Conservation (phyloP, 192 early-diverging fungal genomes). For the Coemansia brasiliensis region DNA sequence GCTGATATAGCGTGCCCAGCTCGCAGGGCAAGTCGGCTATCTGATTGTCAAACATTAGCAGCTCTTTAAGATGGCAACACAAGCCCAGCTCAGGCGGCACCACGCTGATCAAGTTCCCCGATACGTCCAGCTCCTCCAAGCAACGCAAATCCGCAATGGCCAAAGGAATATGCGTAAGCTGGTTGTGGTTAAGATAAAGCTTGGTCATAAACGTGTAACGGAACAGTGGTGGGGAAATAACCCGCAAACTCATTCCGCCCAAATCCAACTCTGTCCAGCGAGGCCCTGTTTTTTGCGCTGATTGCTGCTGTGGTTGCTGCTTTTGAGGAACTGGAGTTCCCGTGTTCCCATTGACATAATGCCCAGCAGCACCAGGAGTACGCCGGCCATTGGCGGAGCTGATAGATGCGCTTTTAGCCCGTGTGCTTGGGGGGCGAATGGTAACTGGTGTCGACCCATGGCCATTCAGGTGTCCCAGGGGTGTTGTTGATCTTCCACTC, state of each 20-base stretch:
- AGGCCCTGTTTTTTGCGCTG: conserved; percentile 16
- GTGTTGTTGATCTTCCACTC: conserved; percentile 50
- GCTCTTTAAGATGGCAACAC: conserved; percentile 75
- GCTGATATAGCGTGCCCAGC: conserved; percentile 83
- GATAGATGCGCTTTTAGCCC: conserved; percentile 48
- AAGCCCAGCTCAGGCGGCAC: conserved; percentile 90
- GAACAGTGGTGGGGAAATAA: conserved; percentile 74
- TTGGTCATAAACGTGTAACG: conserved; percentile 83
- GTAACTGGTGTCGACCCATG: conserved; percentile 42
- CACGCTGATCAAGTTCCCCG: conserved; percentile 81
- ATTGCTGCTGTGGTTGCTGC: conserved; percentile 19
- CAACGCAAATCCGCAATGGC: conserved; percentile 66
- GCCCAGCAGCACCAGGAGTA: conserved; percentile 27
- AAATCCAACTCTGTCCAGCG: conserved; percentile 89
- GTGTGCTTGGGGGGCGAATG: conserved; percentile 48
- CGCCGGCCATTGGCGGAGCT: conserved; percentile 44
- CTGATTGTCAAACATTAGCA: conserved; percentile 90
- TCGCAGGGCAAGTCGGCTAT: conserved; percentile 83
- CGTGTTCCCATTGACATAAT: conserved; percentile 17
- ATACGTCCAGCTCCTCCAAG: conserved; percentile 79
- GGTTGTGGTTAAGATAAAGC: conserved; percentile 96
- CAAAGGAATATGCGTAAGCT: conserved; percentile 71
- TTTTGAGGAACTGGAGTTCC: conserved; percentile 10
- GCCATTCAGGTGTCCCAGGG: conserved; percentile 42
- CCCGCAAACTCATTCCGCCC: conserved; percentile 93